phyloP scores from a whole-genome alignment of 768 basidiomycete genomes.

The Russula griseocarnosa region DNA sequence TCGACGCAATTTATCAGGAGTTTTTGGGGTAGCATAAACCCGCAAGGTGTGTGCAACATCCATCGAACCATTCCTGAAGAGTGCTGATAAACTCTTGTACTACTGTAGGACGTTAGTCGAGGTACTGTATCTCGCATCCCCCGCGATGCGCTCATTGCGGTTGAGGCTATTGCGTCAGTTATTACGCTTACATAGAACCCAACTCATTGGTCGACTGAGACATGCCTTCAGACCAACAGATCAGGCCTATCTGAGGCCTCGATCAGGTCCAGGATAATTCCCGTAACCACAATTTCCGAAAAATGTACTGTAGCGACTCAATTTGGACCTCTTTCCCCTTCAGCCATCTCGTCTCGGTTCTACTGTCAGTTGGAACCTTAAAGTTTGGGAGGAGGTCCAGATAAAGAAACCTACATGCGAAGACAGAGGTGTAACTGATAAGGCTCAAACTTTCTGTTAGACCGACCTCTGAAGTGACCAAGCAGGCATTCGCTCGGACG shows the following conservation, averaged over 20 bases:
- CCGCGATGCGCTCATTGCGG: constrained; percentile 86
- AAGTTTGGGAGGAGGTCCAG: background rate
- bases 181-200: constrained; percentile 7
- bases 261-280: background rate
- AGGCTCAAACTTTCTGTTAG: too few species aligned
- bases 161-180: constrained; percentile 70
- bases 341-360: background rate
- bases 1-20: constrained; percentile 77
- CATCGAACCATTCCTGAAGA: background rate
- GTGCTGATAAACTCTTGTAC: background rate
- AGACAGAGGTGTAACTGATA: background rate
- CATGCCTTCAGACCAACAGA: background rate
- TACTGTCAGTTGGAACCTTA: background rate
- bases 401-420: background rate
- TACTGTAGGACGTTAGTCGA: constrained; percentile 79
- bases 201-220: background rate
- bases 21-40: constrained; percentile 92
- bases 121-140: constrained; percentile 83
- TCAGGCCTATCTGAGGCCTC: too few species aligned
- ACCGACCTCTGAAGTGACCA: too few species aligned
- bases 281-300: background rate
- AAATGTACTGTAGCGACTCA: background rate
- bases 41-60: constrained; percentile 46
- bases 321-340: background rate
- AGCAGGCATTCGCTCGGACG: too few species aligned